These are phyloP conservation scores for Phaffia rhodozyma DNA, from an alignment of 1,284 basidiomycete species.

Conservation along the genomic window DNA sequence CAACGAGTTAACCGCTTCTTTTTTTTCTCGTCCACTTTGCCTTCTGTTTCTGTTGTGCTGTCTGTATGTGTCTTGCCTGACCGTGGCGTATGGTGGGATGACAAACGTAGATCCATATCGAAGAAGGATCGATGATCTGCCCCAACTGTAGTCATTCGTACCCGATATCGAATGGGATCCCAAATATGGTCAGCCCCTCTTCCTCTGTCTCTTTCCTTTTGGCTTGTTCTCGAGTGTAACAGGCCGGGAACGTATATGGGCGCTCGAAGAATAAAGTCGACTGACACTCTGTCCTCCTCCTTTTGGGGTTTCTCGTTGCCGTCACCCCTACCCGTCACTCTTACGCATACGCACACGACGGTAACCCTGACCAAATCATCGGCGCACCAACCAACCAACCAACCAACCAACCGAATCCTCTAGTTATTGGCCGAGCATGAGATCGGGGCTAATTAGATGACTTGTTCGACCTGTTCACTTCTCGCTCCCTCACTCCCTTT, in stretches of 20 bases:
- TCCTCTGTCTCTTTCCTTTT: neutral
- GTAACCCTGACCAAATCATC: too few relatives aligned
- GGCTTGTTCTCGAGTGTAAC: neutral
- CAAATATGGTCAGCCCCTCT: constrained; percentile 72
- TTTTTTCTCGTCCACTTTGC: neutral
- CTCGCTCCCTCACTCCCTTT: too few relatives aligned
- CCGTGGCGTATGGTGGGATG: neutral
- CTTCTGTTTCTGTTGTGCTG: neutral
- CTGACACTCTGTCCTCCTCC: neutral
- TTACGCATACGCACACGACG: neutral
- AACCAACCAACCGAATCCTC: neutral
- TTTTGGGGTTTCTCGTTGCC: neutral
- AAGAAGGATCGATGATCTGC: constrained; percentile 88
- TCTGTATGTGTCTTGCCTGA: constrained; percentile 8
- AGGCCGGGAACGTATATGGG: neutral
- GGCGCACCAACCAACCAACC: too few relatives aligned
- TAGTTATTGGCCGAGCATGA: constrained; percentile 86
- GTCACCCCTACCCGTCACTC: neutral
- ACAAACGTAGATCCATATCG: constrained; percentile 62
- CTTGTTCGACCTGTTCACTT: too few relatives aligned
- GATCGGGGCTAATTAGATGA: constrained; percentile 39
- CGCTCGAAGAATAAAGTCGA: neutral
- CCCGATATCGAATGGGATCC: constrained; percentile 85
- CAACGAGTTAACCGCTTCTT: too few relatives aligned
- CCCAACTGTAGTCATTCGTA: constrained; percentile 85